Percentiles rank a stretch among this genome's conserved stretches.
Evolutionary conservation across 352 stramenopile species (phyloP).

Genomic region (Phytophthora foliorum): DNA sequence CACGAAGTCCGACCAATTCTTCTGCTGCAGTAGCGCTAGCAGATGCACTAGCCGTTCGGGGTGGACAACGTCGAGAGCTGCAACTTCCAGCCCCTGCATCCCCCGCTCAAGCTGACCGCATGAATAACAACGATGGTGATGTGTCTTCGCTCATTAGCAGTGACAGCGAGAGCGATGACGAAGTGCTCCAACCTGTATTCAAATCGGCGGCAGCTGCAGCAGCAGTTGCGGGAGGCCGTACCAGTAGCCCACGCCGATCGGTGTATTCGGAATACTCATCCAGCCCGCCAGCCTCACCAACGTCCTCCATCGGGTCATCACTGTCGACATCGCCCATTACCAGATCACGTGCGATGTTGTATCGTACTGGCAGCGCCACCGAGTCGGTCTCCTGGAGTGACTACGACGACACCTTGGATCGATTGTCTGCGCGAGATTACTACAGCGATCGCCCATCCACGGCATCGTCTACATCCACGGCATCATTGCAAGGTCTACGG

Average conservation of each 20-base stretch:
- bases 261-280: slow-evolving; percentile 44
- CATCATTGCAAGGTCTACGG: slow-evolving; percentile 34
- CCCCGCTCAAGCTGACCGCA: slow-evolving; percentile 8
- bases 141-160: slow-evolving; percentile 85
- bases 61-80: slow-evolving; percentile 24
- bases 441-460: slow-evolving; percentile 40
- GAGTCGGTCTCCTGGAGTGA: slow-evolving; percentile 43
- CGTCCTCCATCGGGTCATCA: slow-evolving; percentile 54
- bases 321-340: slow-evolving; percentile 51
- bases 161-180: slow-evolving; percentile 80
- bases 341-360: slow-evolving; percentile 24
- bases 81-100: slow-evolving; percentile 14
- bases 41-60: slow-evolving; percentile 29
- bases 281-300: slow-evolving; percentile 58
- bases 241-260: slow-evolving; percentile 20
- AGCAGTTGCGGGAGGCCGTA: slow-evolving; percentile 13
- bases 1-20: slow-evolving; percentile 31
- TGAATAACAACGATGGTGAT: slow-evolving; percentile 57
- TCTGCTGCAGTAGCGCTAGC: slow-evolving; percentile 30
- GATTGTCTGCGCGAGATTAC: slow-evolving; percentile 34
- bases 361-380: slow-evolving; percentile 46
- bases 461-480: slow-evolving; percentile 39
- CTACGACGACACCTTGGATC: slow-evolving; percentile 38
- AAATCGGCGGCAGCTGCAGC: slow-evolving; percentile 39
- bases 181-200: slow-evolving; percentile 71